These are phyloP conservation scores for Vaccinium myrtillus DNA, from an alignment of 148 eudicot species.

Conservation along the genomic window DNA sequence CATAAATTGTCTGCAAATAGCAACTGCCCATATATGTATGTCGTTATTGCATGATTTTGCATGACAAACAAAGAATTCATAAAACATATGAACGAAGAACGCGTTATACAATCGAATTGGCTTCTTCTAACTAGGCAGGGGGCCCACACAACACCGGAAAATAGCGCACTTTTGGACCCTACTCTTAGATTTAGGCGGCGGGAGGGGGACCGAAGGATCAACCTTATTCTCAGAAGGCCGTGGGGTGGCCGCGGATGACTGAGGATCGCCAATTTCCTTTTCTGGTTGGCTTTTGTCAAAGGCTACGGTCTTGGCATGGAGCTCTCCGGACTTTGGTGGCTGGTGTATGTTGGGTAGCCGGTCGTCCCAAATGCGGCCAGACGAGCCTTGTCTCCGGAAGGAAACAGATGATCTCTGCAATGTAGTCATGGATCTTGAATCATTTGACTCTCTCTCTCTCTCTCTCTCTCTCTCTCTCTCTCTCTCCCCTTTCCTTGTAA, in stretches of 20 bases:
- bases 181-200: conserved; percentile 10
- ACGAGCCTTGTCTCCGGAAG: conserved; percentile 52
- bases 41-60: not conserved
- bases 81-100: not conserved
- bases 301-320: not conserved
- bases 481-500: not conserved
- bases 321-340: not conserved
- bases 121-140: conserved; percentile 6
- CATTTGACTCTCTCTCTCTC: not conserved
- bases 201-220: not conserved
- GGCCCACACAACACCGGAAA: conserved; percentile 31
- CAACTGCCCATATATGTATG: not conserved
- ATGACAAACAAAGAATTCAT: not conserved
- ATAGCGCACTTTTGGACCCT: conserved; percentile 22
- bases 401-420: conserved; percentile 50
- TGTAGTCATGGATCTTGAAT: conserved; percentile 27
- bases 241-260: not conserved
- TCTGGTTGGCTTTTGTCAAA: not conserved
- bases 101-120: not conserved
- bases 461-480: not conserved
- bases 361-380: conserved; percentile 45
- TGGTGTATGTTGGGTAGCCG: not conserved
- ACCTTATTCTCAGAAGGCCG: conserved; percentile 13
- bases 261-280: not conserved
- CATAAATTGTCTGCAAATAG: not conserved